phyloP scores from a whole-genome alignment of 352 stramenopile species.

The Phytophthora macrochlamydospora region DNA sequence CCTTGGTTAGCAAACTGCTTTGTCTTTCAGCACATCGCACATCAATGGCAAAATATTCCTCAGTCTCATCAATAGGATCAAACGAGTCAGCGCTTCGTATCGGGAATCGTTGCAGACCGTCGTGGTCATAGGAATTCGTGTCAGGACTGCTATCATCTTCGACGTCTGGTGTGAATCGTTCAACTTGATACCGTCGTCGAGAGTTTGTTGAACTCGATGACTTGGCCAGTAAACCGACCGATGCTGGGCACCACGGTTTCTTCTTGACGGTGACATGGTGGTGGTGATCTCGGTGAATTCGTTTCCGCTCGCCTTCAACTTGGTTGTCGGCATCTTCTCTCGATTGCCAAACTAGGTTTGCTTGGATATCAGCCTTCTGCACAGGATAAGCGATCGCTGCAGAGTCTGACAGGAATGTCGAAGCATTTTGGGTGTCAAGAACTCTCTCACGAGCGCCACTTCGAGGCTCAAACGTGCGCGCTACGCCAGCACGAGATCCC shows the following conservation, averaged over 20 bases:
- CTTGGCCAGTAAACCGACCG: conserved; percentile 19
- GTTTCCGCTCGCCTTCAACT: neutral
- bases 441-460: conserved; percentile 41
- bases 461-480: conserved; percentile 55
- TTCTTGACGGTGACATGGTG: conserved; percentile 6
- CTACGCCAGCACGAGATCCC: conserved; percentile 31
- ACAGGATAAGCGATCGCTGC: conserved; percentile 38
- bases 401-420: conserved; percentile 19
- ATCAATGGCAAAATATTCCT: conserved; percentile 24
- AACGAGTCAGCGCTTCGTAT: conserved; percentile 21
- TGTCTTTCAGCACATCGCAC: conserved; percentile 34
- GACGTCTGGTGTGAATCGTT: conserved; percentile 6
- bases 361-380: conserved; percentile 9
- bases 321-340: conserved; percentile 12
- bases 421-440: conserved; percentile 11
- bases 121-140: conserved; percentile 6
- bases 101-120: conserved; percentile 37
- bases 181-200: conserved; percentile 18
- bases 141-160: neutral
- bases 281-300: neutral
- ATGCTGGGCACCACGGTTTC: conserved; percentile 52
- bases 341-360: conserved; percentile 19
- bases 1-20: conserved; percentile 33
- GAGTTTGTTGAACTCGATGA: conserved; percentile 8
- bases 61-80: conserved; percentile 14